Conservation (phyloP, 441 rosid genomes). For the Macaranga tanarius region DNA sequence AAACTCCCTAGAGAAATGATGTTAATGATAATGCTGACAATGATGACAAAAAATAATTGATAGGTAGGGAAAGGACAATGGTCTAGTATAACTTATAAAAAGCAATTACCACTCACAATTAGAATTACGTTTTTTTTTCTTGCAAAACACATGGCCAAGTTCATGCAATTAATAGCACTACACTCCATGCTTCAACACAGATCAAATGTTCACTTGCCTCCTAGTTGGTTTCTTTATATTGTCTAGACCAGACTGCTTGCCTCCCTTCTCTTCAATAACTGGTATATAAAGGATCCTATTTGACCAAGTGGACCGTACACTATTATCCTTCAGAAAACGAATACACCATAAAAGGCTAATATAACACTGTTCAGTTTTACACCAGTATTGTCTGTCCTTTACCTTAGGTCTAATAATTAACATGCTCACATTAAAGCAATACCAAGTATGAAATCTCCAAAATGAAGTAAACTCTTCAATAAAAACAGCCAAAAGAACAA, state of each 20-base stretch:
- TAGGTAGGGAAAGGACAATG: neutral
- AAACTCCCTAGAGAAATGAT: no score
- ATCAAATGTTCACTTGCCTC: neutral
- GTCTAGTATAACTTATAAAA: neutral
- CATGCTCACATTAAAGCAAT: conserved; percentile 8
- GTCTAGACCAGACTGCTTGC: neutral
- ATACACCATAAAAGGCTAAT: neutral
- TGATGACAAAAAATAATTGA: neutral
- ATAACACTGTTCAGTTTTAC: neutral
- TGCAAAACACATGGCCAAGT: neutral
- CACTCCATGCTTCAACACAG: neutral
- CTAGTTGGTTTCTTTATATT: neutral
- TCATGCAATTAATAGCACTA: neutral
- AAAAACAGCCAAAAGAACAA: conserved; percentile 6
- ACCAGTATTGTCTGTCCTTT: neutral
- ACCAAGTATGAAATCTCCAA: neutral
- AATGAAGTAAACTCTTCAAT: neutral
- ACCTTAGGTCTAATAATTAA: neutral
- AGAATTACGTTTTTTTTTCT: neutral
- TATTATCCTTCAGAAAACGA: no score
- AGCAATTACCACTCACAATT: neutral
- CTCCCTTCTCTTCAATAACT: neutral
- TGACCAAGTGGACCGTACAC: neutral
- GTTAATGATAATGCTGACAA: neutral
- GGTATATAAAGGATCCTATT: neutral